Evolutionary conservation across 1,284 basidiomycete genomes (phyloP).

Genomic region (Sporisorium sorghi): DNA sequence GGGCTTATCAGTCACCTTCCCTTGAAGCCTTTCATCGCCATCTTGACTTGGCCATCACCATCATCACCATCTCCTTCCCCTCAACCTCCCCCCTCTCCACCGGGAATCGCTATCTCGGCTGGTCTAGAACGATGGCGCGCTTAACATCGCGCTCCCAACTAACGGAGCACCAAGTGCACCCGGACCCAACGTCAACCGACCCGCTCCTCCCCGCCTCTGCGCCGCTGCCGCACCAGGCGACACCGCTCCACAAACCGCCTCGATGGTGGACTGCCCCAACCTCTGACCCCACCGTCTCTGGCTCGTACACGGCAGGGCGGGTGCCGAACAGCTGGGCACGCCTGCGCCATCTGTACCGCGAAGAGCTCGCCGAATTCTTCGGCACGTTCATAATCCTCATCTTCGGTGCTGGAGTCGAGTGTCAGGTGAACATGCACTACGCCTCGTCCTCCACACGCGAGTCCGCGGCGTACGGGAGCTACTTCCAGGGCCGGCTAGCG

Average conservation of each 20-base stretch:
- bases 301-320: neutral
- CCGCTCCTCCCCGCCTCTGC: slow-evolving; percentile 42
- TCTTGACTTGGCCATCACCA: no score
- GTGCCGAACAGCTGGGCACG: slow-evolving; percentile 46
- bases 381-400: slow-evolving; percentile 61
- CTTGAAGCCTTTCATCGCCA: no score
- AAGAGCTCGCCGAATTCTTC: slow-evolving; percentile 58
- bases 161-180: slow-evolving; percentile 33
- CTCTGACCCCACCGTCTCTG: neutral
- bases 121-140: slow-evolving; percentile 17
- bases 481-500: slow-evolving; percentile 51
- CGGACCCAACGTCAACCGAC: slow-evolving; percentile 15
- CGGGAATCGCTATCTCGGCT: neutral
- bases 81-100: neutral
- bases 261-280: slow-evolving; percentile 27
- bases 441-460: slow-evolving; percentile 11
- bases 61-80: neutral
- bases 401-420: slow-evolving; percentile 64
- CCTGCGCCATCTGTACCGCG: slow-evolving; percentile 47
- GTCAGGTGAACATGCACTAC: slow-evolving; percentile 61
- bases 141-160: slow-evolving; percentile 16
- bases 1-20: neutral
- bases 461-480: slow-evolving; percentile 44
- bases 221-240: slow-evolving; percentile 28
- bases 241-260: slow-evolving; percentile 46